A percentile compares a stretch with the other conserved stretches of the same genome.
Evolutionary conservation across 192 early-diverging fungal species (phyloP).

Genomic region (Linnemannia zychae): DNA sequence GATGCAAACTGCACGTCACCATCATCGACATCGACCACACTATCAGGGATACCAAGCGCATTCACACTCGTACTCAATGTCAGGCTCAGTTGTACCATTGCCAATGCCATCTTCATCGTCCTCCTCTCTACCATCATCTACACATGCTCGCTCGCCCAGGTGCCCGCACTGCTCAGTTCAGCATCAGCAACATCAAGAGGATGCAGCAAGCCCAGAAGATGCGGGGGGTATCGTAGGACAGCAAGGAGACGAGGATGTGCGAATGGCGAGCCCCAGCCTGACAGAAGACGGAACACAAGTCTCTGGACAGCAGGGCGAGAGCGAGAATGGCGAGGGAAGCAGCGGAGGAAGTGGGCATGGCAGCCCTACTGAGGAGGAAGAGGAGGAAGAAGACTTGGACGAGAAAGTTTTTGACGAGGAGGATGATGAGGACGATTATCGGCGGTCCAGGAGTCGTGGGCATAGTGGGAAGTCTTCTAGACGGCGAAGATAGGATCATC

Average conservation of each 20-base stretch:
- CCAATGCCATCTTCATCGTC: not conserved
- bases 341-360: slow-evolving; percentile 37
- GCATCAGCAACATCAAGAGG: not conserved
- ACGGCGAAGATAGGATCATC: slow-evolving; percentile 2
- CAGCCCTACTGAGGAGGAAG: slow-evolving; percentile 24
- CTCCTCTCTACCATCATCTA: not conserved
- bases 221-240: not conserved
- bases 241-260: not conserved
- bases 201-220: not conserved
- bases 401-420: slow-evolving; percentile 32
- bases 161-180: slow-evolving; percentile 2
- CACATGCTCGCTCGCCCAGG: slow-evolving; percentile 2
- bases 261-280: not conserved
- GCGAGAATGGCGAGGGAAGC: slow-evolving; percentile 20
- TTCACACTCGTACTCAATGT: not conserved
- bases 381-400: slow-evolving; percentile 18
- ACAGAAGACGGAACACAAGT: slow-evolving; percentile 5
- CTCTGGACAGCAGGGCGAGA: slow-evolving; percentile 4
- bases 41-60: slow-evolving; percentile 10
- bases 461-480: not conserved
- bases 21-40: slow-evolving; percentile 9
- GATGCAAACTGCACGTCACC: slow-evolving; percentile 15
- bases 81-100: not conserved
- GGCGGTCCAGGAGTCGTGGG: not conserved
- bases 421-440: slow-evolving; percentile 13